A percentile compares a stretch with the other conserved stretches of the same genome.
Evolutionary conservation across 768 basidiomycete species (phyloP).

Genomic region (Leccinum disarticulatum): DNA sequence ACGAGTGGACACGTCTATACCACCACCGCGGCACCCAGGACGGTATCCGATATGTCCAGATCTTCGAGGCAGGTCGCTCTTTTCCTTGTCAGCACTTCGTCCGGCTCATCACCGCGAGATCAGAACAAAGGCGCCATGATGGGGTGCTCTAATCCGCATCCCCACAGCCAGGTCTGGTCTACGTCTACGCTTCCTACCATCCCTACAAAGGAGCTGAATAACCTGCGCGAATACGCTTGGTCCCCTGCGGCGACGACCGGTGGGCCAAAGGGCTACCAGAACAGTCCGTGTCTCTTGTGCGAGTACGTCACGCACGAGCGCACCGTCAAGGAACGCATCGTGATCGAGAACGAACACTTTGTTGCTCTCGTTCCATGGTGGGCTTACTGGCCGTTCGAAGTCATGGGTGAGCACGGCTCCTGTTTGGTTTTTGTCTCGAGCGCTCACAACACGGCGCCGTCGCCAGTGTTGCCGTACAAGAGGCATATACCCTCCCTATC

Average conservation of each 20-base stretch:
- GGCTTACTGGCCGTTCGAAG: constrained; percentile 94
- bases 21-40: constrained; percentile 53
- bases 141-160: constrained; percentile 95
- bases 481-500: constrained; percentile 76
- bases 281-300: constrained; percentile 70
- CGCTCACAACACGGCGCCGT: neutral
- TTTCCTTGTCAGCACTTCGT: neutral
- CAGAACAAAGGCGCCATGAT: constrained; percentile 93
- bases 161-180: constrained; percentile 91
- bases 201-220: constrained; percentile 64
- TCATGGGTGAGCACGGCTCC: constrained; percentile 48
- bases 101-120: constrained; percentile 5
- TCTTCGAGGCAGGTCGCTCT: constrained; percentile 67
- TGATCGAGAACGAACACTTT: constrained; percentile 74
- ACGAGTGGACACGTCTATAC: constrained; percentile 74
- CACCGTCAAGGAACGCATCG: constrained; percentile 55
- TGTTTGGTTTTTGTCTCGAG: neutral
- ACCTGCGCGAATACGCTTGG: constrained; percentile 50
- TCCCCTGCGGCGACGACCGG: constrained; percentile 31
- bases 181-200: constrained; percentile 68
- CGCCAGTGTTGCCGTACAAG: constrained; percentile 68
- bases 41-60: constrained; percentile 82
- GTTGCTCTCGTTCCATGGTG: constrained; percentile 90
- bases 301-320: constrained; percentile 76
- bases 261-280: constrained; percentile 56